Evolutionary conservation across 2,329 filamentous ascomycete species (phyloP), one percentile per base, ranked within the genome.

Genomic region (Nothophoma quercina): DNA sequence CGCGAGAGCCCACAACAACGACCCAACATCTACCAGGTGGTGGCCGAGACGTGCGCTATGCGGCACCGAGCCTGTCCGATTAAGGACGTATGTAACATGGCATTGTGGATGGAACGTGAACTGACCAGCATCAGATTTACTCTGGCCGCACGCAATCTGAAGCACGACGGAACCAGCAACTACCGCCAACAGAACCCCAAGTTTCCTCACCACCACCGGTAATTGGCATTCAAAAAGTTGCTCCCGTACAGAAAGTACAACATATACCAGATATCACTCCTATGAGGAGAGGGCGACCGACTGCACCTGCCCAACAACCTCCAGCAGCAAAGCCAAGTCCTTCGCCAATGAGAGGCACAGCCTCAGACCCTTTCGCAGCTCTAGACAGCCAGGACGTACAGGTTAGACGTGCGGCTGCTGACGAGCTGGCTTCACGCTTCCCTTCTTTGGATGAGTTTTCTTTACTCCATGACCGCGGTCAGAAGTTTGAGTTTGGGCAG

Each of bases 361-460:
- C 83, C 21, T 86, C 84, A 38, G 95, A 99, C 72, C 95, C 95
- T 0, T 99, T 98, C 71, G 91, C 91, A 15, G 91, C 91, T 0
- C 82, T 99, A 21, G 95, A 99, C 71, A 83, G 88, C 2, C 87
- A 83, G 50, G 78, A 82, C 26, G 74, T 58, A 61, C 79, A 60
- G 65, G 74, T 78, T 4, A 67, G 79, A 49, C 73, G 77, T 19
- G 78, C 78, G 7, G 81, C 84, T 18, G 79, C 81, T 2, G 95
- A 98, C 62, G 93, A 98, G 67, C 79, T 97, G 21, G 91, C 93
- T 0, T 83, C 86, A 22, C 85, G 89, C 44, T 99, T 97, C 63
- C 95, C 95, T 0, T 93, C 91, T 5, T 80, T 99, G 19, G 93
- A 98, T 66, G 91, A 98, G 63, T 99, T 99, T 69, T 88, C 93